phyloP scores from a whole-genome alignment of 768 basidiomycete species.

The Clavaria fumosa region DNA sequence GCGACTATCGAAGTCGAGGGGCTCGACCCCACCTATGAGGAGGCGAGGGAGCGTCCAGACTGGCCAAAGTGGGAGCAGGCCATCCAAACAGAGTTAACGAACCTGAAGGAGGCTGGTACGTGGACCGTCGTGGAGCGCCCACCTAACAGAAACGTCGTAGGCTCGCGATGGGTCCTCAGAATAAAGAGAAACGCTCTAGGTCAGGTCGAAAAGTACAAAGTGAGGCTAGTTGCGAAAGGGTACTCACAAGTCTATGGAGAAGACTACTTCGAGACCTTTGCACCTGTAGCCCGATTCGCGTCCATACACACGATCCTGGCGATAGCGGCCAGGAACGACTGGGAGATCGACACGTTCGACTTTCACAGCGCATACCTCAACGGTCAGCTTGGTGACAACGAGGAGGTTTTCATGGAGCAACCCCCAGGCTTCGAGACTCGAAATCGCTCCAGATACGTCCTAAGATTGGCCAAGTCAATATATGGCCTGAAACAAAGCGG shows the following conservation, averaged over 20 bases:
- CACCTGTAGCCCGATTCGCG: slow-evolving; percentile 18
- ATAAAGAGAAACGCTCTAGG: slow-evolving; percentile 17
- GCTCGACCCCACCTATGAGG: too few species aligned
- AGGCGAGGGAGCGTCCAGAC: slow-evolving; percentile 10
- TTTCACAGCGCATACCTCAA: slow-evolving; percentile 23
- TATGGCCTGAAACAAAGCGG: neutral
- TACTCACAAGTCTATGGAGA: slow-evolving; percentile 23
- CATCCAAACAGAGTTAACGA: slow-evolving; percentile 12
- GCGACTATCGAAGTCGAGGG: too few species aligned
- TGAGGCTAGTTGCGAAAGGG: slow-evolving; percentile 17
- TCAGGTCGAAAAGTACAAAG: slow-evolving; percentile 14
- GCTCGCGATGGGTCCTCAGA: slow-evolving; percentile 16
- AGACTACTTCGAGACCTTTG: slow-evolving; percentile 20
- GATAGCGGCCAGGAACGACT: slow-evolving; percentile 18
- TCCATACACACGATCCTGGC: slow-evolving; percentile 19
- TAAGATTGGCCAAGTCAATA: slow-evolving; percentile 1
- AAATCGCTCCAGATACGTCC: neutral
- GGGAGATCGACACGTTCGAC: slow-evolving; percentile 26
- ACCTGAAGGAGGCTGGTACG: slow-evolving; percentile 10
- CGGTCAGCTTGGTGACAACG: slow-evolving; percentile 11
- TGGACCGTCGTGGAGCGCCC: slow-evolving; percentile 14
- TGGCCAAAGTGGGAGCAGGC: slow-evolving; percentile 10
- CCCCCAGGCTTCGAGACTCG: neutral
- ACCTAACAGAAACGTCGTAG: slow-evolving; percentile 6
- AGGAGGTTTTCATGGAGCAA: slow-evolving; percentile 9